These are phyloP conservation scores for Xylariaceae sp. DNA, from an alignment of 2,329 filamentous ascomycete species.

Conservation along the genomic window DNA sequence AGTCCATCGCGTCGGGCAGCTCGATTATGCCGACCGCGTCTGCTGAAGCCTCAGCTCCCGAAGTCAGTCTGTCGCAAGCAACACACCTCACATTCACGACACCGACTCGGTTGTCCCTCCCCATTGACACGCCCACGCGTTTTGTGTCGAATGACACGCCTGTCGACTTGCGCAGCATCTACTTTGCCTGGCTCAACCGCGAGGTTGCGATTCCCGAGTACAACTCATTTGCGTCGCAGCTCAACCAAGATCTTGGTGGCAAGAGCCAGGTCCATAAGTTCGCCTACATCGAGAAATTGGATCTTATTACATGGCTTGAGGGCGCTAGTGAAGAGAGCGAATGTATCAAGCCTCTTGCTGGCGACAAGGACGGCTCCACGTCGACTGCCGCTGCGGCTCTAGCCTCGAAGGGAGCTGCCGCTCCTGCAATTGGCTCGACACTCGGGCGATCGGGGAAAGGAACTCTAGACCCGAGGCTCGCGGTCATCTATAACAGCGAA, in stretches of 20 bases:
- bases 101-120: constrained; percentile 65
- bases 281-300: constrained; percentile 87
- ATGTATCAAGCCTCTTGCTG: constrained; percentile 84
- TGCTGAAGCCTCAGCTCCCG: constrained; percentile 64
- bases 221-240: constrained; percentile 78
- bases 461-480: constrained; percentile 77
- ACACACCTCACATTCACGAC: constrained; percentile 77
- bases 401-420: constrained; percentile 46
- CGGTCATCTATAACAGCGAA: constrained; percentile 91
- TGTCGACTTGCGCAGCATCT: constrained; percentile 90
- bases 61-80: constrained; percentile 74
- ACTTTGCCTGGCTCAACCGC: constrained; percentile 94
- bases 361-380: constrained; percentile 60
- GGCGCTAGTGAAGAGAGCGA: constrained; percentile 90
- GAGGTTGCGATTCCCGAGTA: constrained; percentile 90
- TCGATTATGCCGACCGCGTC: constrained; percentile 77
- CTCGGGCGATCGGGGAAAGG: constrained; percentile 65
- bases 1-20: constrained; percentile 75
- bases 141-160: constrained; percentile 79
- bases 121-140: constrained; percentile 77
- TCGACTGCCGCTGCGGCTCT: constrained; percentile 49
- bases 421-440: constrained; percentile 51
- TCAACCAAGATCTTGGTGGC: constrained; percentile 78
- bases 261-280: constrained; percentile 81
- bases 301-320: constrained; percentile 91